phyloP scores from a whole-genome alignment of 257 asterid genomes.

The Nemophila menziesii region DNA sequence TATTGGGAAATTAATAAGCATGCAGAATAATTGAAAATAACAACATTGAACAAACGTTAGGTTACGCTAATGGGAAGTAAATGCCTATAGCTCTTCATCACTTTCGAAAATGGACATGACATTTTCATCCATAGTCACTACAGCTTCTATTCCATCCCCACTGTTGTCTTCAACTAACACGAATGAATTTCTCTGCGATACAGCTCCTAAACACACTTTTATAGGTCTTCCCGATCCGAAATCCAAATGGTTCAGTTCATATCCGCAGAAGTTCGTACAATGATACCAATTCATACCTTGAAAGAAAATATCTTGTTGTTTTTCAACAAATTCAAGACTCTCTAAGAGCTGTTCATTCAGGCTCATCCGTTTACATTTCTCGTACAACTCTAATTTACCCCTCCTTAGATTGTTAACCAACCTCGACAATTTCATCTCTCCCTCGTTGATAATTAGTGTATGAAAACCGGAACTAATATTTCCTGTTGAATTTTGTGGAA shows the following conservation, averaged over 20 bases:
- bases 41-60: too few species aligned
- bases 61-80: too few species aligned
- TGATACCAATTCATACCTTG: background rate
- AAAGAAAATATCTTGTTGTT: too few species aligned
- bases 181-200: background rate
- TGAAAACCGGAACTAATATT: background rate
- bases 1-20: too few species aligned
- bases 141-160: too few species aligned
- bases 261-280: background rate
- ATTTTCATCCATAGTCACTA: too few species aligned
- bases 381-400: background rate
- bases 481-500: background rate
- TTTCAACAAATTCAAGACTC: background rate
- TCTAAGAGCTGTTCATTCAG: background rate
- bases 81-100: too few species aligned
- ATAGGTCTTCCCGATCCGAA: slow-evolving; percentile 18
- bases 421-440: background rate
- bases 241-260: background rate
- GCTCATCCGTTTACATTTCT: background rate
- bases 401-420: slow-evolving; percentile 1
- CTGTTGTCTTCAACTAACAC: slow-evolving; percentile 1
- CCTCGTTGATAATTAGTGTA: background rate
- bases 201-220: slow-evolving; percentile 2
- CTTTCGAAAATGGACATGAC: too few species aligned
- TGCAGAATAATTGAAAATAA: too few species aligned